Evolutionary conservation across 257 asterid species (phyloP).

Genomic region (Salvia rosmarinus): DNA sequence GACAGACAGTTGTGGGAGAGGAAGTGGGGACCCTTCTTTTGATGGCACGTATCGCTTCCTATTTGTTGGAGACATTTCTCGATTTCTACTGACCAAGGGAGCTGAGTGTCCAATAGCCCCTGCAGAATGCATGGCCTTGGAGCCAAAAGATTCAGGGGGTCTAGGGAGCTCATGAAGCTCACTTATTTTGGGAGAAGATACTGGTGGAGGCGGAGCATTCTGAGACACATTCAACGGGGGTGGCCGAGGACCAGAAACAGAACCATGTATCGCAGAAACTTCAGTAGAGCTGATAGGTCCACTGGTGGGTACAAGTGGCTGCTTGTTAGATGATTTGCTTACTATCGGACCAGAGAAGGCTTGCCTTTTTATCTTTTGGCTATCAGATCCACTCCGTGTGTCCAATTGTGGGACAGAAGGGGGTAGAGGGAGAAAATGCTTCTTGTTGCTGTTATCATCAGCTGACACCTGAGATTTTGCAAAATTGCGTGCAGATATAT

Average conservation of each 20-base stretch:
- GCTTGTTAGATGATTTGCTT: constrained; percentile 67
- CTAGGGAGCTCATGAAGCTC: constrained; percentile 98
- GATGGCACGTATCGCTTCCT: constrained; percentile 49
- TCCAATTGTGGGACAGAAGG: constrained; percentile 55
- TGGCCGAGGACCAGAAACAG: constrained; percentile 47
- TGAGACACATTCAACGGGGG: constrained; percentile 50
- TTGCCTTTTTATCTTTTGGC: constrained; percentile 57
- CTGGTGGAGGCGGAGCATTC: constrained; percentile 75
- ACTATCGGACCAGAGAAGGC: constrained; percentile 89
- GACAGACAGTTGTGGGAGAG: constrained; percentile 69
- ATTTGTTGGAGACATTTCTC: constrained; percentile 61
- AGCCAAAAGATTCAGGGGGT: constrained; percentile 71
- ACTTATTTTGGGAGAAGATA: constrained; percentile 76
- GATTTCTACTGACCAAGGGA: constrained; percentile 57
- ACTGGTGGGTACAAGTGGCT: constrained; percentile 47
- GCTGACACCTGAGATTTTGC: constrained; percentile 48
- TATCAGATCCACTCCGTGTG: constrained; percentile 50
- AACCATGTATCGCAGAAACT: constrained; percentile 48
- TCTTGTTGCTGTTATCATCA: constrained; percentile 55
- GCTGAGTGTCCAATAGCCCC: constrained; percentile 75
- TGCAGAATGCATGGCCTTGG: constrained; percentile 49
- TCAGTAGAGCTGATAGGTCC: constrained; percentile 67
- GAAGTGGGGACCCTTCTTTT: constrained; percentile 73
- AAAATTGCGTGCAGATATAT: constrained; percentile 36
- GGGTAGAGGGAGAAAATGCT: constrained; percentile 72